Evolutionary conservation across 2,329 filamentous ascomycete species (phyloP).

Genomic region (Pseudonectria foliicola): DNA sequence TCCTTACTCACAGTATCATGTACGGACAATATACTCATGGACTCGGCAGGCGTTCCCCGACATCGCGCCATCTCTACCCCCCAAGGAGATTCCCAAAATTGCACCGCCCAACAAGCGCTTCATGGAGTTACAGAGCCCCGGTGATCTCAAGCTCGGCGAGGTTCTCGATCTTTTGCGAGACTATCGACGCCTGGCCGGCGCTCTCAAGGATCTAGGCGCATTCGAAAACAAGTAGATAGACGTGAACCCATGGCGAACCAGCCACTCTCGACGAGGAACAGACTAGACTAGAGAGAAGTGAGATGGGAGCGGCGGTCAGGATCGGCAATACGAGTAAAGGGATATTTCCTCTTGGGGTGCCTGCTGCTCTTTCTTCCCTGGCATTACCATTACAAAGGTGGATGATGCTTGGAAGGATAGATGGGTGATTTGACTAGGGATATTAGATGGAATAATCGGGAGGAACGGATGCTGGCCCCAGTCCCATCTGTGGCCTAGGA

Average conservation of each 20-base stretch:
- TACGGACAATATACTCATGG: conserved; percentile 1
- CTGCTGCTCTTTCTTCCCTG: too few relatives aligned
- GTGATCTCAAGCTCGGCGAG: conserved; percentile 66
- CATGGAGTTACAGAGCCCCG: conserved; percentile 62
- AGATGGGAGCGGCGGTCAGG: too few relatives aligned
- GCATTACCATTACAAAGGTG: too few relatives aligned
- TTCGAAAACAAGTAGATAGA: conserved; percentile 39
- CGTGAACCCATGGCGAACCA: background rate
- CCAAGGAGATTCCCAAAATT: conserved; percentile 48
- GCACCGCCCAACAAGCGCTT: conserved; percentile 65
- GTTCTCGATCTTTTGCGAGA: conserved; percentile 65
- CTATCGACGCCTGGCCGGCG: conserved; percentile 63
- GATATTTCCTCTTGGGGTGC: too few relatives aligned
- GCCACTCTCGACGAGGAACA: too few relatives aligned
- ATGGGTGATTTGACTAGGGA: too few relatives aligned
- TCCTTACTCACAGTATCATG: background rate
- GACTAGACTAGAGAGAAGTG: too few relatives aligned
- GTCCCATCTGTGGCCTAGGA: too few relatives aligned
- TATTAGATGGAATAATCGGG: too few relatives aligned
- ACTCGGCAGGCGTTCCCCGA: conserved; percentile 51
- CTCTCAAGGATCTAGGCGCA: conserved; percentile 55
- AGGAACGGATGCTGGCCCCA: too few relatives aligned
- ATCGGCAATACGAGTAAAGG: too few relatives aligned
- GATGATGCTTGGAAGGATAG: too few relatives aligned
- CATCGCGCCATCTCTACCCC: conserved; percentile 46